These are phyloP conservation scores for Citrus medica DNA, from an alignment of 345 rosid genomes.

Conservation along the genomic window DNA sequence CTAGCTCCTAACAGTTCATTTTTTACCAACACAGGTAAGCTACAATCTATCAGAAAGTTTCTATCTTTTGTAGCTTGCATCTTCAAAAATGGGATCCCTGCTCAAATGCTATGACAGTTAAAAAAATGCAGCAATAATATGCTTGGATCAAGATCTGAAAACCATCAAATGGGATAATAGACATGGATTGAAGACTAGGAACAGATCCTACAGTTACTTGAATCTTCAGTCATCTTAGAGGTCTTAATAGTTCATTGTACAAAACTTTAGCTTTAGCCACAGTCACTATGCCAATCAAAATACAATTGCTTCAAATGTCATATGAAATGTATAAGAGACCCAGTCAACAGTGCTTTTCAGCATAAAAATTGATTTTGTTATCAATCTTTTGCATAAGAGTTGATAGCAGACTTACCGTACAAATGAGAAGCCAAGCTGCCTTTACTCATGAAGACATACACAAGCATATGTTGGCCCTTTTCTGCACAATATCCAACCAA, in stretches of 20 bases:
- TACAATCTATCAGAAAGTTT: not conserved
- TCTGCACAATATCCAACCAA: conserved; percentile 97
- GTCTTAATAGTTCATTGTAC: conserved; percentile 1
- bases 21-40: not conserved
- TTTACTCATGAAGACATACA: conserved; percentile 96
- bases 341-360: not conserved
- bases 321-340: not conserved
- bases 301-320: not conserved
- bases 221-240: conserved; percentile 3
- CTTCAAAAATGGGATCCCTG: not conserved
- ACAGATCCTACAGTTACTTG: not conserved
- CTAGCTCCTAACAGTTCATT: not conserved
- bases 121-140: not conserved
- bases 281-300: not conserved
- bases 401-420: conserved; percentile 61
- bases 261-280: not conserved
- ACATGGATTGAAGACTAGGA: not conserved
- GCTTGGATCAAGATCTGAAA: not conserved
- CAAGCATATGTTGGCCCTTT: conserved; percentile 89
- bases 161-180: not conserved
- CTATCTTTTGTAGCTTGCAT: not conserved
- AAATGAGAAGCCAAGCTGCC: conserved; percentile 95
- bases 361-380: conserved; percentile 7
- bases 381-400: conserved; percentile 7
- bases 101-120: not conserved